Conservation (phyloP, 1,284 basidiomycete genomes). For the Kalmanozyma brasiliensis region DNA sequence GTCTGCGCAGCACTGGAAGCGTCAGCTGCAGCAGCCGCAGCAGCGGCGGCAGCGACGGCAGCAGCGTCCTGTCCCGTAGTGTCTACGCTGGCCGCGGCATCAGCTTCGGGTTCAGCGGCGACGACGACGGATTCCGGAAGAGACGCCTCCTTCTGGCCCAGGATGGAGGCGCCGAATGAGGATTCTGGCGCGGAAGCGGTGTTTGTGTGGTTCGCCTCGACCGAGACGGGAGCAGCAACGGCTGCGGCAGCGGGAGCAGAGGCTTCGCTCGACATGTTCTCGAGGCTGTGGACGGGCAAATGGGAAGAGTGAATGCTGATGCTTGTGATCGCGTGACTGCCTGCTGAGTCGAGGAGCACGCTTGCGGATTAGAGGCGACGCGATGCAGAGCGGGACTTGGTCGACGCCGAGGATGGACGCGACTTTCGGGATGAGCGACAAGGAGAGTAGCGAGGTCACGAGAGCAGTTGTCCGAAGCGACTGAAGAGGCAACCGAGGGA, state of each 20-base stretch:
- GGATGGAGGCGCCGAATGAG: constrained; percentile 11
- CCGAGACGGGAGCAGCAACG: constrained; percentile 13
- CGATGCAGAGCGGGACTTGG: not conserved
- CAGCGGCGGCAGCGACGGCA: constrained; percentile 23
- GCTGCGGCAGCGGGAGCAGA: constrained; percentile 11
- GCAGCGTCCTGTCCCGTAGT: constrained; percentile 16
- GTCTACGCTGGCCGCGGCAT: not conserved
- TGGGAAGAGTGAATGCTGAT: not conserved
- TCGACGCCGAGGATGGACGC: constrained; percentile 3
- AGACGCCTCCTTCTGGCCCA: constrained; percentile 11
- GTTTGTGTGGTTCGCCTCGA: constrained; percentile 4
- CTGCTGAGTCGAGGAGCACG: too few species aligned
- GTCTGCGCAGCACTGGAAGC: constrained; percentile 44
- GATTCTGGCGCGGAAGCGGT: not conserved
- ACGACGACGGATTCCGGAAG: constrained; percentile 4
- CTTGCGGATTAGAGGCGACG: too few species aligned
- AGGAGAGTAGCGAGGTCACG: too few species aligned
- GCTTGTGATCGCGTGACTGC: constrained; percentile 1
- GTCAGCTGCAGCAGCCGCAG: constrained; percentile 39
- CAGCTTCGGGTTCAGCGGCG: constrained; percentile 9
- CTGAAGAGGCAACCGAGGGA: too few species aligned
- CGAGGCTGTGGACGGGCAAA: not conserved
- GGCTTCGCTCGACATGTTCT: constrained; percentile 26
- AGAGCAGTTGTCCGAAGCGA: too few species aligned
- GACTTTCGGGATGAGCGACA: not conserved